Base-by-base conservation (phyloP, 2,329 filamentous ascomycete species). In the Epichloe typhina region DNA sequence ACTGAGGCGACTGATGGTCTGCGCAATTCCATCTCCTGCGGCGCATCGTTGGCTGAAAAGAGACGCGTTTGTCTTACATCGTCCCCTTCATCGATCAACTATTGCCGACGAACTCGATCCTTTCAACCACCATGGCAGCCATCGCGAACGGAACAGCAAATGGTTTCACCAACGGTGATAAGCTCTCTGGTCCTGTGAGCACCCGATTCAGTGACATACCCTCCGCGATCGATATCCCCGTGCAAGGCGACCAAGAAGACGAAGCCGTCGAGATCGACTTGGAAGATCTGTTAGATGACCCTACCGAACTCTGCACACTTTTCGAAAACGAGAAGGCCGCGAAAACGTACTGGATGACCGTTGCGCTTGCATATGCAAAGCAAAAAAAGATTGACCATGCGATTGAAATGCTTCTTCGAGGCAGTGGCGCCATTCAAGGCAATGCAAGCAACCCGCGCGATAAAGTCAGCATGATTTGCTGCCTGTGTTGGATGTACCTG, bases 291-390 rank as follows among this genome's bases (percentile, higher is more conserved):
- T 80, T 90, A 54, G 93, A 97, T 65, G 93, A 97, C 64, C 88
- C 88, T 19, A 95, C 87, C 45, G 93, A 98, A 71, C 78, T 98
- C 5, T 98, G 93, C 67, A 93, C 88, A 33, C 77, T 98, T 47
- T 82, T 98, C 56, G 91, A 98, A 70, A 95, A 93, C 62, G 94
- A 98, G 67, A 83, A 84, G 62, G 90, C 89, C 15, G 85, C 88
- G 38, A 89, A 91, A 61, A 88, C 84, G 49, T 94, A 94, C 59
- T 98, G 94, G 94, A 91, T 98, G 75, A 91, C 88, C n/a, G 93
- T 97, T 57, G 87, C 94, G 41, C 76, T 97, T 53, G 91, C 91
- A 46, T 98, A 98, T 64, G 91, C 93, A 40, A 98, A 97, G 71
- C 88, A 95, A 83, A 84, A 84, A 63, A 95, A 95, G 70, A 80